phyloP scores from a whole-genome alignment of 75 land plant species.

The Cunninghamia lanceolata region DNA sequence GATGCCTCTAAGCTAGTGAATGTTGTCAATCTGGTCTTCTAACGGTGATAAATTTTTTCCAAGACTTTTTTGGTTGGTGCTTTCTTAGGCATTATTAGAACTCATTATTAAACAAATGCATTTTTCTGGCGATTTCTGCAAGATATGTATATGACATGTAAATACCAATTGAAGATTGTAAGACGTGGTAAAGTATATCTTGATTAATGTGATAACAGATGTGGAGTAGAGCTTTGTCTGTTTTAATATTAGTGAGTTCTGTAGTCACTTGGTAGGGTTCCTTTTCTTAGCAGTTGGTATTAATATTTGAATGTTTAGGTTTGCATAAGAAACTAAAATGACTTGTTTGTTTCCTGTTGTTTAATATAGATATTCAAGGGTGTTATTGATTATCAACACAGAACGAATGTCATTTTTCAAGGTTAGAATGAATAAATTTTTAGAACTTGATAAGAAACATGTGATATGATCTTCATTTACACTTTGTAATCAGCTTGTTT shows the following conservation, averaged over 20 bases:
- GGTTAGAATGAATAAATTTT: not conserved
- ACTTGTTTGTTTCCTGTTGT: no score
- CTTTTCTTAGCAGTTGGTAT: not conserved
- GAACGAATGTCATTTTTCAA: no score
- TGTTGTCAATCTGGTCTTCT: not conserved
- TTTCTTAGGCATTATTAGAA: not conserved
- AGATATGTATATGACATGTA: not conserved
- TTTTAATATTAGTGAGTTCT: no score
- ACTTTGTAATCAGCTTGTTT: no score
- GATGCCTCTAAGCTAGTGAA: not conserved
- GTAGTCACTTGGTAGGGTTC: not conserved
- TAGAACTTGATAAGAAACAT: no score
- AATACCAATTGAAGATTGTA: not conserved
- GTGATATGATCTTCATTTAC: no score
- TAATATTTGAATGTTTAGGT: no score
- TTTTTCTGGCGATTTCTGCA: not conserved
- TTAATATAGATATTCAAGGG: no score
- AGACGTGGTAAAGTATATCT: not conserved
- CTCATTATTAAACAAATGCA: no score
- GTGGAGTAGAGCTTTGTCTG: no score
- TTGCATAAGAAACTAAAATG: no score
- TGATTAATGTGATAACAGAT: not conserved
- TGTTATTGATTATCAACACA: not conserved
- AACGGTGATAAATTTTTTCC: not conserved
- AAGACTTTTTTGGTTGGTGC: not conserved